A percentile compares a stretch with the other conserved stretches of the same genome.
These are phyloP conservation scores for Ophiocordyceps camponoti-floridani DNA, from an alignment of 2,329 filamentous ascomycete genomes.

Conservation along the genomic window DNA sequence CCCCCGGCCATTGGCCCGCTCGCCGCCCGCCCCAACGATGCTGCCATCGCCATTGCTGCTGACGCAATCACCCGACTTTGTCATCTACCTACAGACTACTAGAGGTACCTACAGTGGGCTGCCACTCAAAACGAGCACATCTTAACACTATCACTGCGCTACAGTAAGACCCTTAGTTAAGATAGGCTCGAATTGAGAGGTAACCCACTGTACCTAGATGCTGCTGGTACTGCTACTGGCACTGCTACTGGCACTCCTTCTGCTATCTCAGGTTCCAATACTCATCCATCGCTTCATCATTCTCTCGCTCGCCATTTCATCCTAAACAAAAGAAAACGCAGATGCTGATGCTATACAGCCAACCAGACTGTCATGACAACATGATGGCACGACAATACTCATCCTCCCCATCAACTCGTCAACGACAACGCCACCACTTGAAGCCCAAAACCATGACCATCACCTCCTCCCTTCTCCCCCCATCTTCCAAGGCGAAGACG, in stretches of 20 bases:
- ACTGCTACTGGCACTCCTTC: too few relatives aligned
- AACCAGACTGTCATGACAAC: neutral
- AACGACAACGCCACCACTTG: too few relatives aligned
- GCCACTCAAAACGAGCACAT: too few relatives aligned
- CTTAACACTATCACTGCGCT: too few relatives aligned
- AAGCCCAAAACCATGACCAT: neutral
- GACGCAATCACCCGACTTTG: constrained; percentile 9
- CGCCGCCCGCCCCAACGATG: constrained; percentile 3
- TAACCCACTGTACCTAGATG: too few relatives aligned
- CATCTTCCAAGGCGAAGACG: neutral
- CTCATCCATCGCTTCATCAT: too few relatives aligned
- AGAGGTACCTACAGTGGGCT: too few relatives aligned
- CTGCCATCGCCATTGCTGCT: constrained; percentile 10
- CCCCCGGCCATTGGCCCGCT: constrained; percentile 8
- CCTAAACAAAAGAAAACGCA: neutral
- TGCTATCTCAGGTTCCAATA: too few relatives aligned
- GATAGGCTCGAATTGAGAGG: too few relatives aligned
- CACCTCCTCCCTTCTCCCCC: neutral
- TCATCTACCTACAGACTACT: neutral
- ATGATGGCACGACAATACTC: neutral
- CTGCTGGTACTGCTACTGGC: too few relatives aligned
- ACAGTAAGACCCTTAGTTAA: too few relatives aligned
- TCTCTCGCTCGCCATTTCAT: too few relatives aligned
- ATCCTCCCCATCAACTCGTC: neutral
- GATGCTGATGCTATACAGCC: neutral